Conservation (phyloP, 257 asterid species). For the Henckelia pumila region DNA sequence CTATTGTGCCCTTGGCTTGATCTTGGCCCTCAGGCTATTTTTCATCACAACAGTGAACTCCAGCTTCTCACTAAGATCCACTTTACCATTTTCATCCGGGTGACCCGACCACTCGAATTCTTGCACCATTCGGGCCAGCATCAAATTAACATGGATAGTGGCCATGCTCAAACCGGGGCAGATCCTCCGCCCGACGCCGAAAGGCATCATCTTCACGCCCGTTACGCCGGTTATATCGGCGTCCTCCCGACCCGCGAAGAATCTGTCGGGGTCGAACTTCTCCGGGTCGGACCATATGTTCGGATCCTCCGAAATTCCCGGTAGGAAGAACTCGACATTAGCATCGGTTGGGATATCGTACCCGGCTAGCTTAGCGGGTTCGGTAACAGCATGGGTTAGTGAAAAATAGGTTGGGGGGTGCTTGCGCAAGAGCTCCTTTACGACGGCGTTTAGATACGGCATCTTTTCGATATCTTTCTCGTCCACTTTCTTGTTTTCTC, state of each 20-base stretch:
- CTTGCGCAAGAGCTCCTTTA: constrained; percentile 68
- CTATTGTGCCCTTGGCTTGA: constrained; percentile 51
- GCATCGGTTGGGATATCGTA: constrained; percentile 70
- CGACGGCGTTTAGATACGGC: constrained; percentile 83
- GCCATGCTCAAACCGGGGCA: constrained; percentile 95
- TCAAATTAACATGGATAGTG: constrained; percentile 60
- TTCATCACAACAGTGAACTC: constrained; percentile 89
- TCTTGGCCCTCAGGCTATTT: constrained; percentile 59
- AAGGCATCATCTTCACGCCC: constrained; percentile 81
- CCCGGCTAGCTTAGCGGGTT: constrained; percentile 70
- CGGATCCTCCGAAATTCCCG: constrained; percentile 76
- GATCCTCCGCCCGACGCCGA: constrained; percentile 84
- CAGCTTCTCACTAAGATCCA: constrained; percentile 74
- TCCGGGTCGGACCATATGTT: constrained; percentile 67
- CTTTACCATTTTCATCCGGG: constrained; percentile 50
- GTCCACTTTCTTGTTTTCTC: constrained; percentile 47
- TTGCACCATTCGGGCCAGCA: constrained; percentile 87
- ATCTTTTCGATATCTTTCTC: constrained; percentile 69
- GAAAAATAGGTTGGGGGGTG: constrained; percentile 87
- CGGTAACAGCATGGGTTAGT: constrained; percentile 64
- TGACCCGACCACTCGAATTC: constrained; percentile 78
- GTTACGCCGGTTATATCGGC: constrained; percentile 81
- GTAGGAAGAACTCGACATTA: constrained; percentile 57
- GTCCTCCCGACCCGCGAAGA: constrained; percentile 54
- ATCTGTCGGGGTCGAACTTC: constrained; percentile 83